phyloP scores from a whole-genome alignment of 2,329 filamentous ascomycete species.

The Colletotrichum endophyticum region DNA sequence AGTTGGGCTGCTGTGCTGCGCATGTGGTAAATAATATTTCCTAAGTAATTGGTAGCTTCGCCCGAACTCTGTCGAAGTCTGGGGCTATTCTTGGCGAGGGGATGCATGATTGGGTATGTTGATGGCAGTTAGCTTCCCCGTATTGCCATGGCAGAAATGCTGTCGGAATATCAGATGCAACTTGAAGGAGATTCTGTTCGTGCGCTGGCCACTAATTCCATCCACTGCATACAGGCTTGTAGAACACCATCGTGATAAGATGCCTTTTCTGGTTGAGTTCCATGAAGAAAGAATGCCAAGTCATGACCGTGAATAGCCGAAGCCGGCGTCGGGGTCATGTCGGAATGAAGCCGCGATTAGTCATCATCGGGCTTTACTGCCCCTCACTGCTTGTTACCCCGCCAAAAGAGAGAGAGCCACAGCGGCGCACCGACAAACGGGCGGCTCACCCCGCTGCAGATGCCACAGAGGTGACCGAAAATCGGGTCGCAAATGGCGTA shows the following conservation, averaged over 20 bases:
- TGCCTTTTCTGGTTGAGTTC: background rate
- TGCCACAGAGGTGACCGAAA: background rate
- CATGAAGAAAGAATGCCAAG: background rate
- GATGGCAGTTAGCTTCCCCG: background rate
- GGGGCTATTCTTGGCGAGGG: background rate
- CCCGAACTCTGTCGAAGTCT: background rate
- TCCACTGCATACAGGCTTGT: background rate
- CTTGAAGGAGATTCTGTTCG: background rate
- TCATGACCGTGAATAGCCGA: background rate
- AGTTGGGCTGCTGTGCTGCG: background rate
- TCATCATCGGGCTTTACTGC: background rate
- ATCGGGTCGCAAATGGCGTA: conserved; percentile 15
- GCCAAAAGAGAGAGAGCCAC: conserved; percentile 1
- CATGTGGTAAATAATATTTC: background rate
- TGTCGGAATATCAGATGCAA: accelerated
- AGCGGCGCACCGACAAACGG: background rate
- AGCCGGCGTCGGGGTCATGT: background rate
- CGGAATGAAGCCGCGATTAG: background rate
- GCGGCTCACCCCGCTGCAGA: conserved; percentile 19
- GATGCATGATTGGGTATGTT: background rate
- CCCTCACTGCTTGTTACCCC: background rate
- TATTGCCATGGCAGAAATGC: background rate
- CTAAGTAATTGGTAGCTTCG: background rate
- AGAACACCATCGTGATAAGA: background rate
- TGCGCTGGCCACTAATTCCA: accelerated